These are phyloP conservation scores for Hypoxylon sp. DNA, from an alignment of 2,329 filamentous ascomycete genomes.

Conservation along the genomic window DNA sequence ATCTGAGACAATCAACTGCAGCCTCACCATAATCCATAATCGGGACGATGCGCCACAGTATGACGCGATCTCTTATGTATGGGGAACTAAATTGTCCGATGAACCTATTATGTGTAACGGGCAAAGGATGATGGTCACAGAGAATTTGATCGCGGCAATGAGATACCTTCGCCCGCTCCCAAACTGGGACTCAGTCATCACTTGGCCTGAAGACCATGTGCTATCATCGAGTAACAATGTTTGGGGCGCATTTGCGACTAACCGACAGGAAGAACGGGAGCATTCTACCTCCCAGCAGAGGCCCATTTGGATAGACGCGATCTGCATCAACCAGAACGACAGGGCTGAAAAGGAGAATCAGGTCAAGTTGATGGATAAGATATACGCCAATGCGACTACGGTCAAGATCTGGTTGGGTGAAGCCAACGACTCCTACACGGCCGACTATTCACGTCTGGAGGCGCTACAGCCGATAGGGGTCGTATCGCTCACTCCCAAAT, in stretches of 20 bases:
- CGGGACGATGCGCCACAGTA: slow-evolving; percentile 37
- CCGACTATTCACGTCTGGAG: neutral
- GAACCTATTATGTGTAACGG: slow-evolving; percentile 45
- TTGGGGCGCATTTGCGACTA: slow-evolving; percentile 39
- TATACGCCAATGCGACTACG: slow-evolving; percentile 29
- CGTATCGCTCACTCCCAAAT: neutral
- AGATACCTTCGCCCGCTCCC: slow-evolving; percentile 41
- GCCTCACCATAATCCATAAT: slow-evolving; percentile 26
- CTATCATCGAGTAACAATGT: slow-evolving; percentile 41
- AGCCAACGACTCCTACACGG: slow-evolving; percentile 10
- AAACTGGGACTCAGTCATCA: slow-evolving; percentile 41
- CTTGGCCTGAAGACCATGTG: slow-evolving; percentile 34
- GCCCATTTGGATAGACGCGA: slow-evolving; percentile 40
- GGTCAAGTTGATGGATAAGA: slow-evolving; percentile 36
- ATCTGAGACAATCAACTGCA: slow-evolving; percentile 45
- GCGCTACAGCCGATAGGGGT: neutral
- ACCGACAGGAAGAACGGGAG: slow-evolving; percentile 40
- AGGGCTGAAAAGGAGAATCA: slow-evolving; percentile 35
- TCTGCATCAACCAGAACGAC: slow-evolving; percentile 41
- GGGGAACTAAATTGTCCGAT: slow-evolving; percentile 38
- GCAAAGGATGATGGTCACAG: slow-evolving; percentile 36
- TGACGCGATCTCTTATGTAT: slow-evolving; percentile 45
- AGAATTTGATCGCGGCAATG: slow-evolving; percentile 43
- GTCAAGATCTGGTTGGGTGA: slow-evolving; percentile 41
- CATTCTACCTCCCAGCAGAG: slow-evolving; percentile 27